phyloP scores from a whole-genome alignment of 805 yeast species.

The Diddensiella santjacobensis region DNA sequence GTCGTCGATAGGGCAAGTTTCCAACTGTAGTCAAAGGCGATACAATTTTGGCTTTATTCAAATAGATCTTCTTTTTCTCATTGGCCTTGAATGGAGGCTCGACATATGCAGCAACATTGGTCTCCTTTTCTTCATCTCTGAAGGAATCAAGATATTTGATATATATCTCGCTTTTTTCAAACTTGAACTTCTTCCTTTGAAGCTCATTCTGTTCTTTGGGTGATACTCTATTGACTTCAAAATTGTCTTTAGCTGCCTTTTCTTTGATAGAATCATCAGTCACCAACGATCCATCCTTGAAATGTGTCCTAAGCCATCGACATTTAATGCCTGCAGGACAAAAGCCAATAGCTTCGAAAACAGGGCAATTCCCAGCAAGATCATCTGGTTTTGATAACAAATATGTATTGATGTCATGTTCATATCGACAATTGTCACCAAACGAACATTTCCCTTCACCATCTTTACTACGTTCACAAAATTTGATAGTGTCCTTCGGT shows the following conservation, averaged over 20 bases:
- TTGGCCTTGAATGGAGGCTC: conserved; percentile 71
- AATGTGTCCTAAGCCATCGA: conserved; percentile 79
- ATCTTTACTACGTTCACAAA: conserved; percentile 54
- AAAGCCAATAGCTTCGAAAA: conserved; percentile 70
- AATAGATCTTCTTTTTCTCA: conserved; percentile 77
- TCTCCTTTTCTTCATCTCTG: conserved; percentile 20
- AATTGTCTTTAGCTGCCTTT: conserved; percentile 35
- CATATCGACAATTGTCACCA: conserved; percentile 64
- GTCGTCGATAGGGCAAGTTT: conserved; percentile 87
- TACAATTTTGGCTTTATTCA: conserved; percentile 73
- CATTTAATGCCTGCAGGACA: conserved; percentile 94
- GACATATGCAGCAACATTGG: conserved; percentile 45
- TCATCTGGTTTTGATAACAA: conserved; percentile 65
- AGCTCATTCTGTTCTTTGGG: conserved; percentile 44
- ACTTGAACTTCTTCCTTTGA: conserved; percentile 59
- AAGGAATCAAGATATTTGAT: conserved; percentile 56
- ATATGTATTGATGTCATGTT: conserved; percentile 70
- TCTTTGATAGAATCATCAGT: conserved; percentile 43
- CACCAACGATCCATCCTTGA: conserved; percentile 39
- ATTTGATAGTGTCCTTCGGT: conserved; percentile 53
- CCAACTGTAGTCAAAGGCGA: conserved; percentile 98
- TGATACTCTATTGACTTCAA: conserved; percentile 63
- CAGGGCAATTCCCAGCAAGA: conserved; percentile 79
- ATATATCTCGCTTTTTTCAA: conserved; percentile 54
- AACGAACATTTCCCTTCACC: conserved; percentile 48